These are phyloP conservation scores for Phaeosphaeriaceae sp. DNA, from an alignment of 2,329 filamentous ascomycete genomes.

Conservation along the genomic window DNA sequence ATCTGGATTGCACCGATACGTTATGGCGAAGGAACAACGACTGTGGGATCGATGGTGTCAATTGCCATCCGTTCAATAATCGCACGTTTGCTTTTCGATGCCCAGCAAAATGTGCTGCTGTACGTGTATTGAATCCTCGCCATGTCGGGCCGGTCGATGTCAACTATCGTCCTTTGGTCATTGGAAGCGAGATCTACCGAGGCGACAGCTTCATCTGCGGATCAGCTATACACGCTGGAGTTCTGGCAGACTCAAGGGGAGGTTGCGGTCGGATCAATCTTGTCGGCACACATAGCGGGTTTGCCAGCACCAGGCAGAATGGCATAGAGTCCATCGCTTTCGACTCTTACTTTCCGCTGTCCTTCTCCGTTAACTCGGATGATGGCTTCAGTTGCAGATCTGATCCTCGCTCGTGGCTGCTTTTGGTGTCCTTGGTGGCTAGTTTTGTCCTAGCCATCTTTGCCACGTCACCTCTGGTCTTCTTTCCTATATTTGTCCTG, in stretches of 20 bases:
- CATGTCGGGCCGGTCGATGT: conserved; percentile 73
- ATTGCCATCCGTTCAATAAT: conserved; percentile 77
- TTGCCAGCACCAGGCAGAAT: conserved; percentile 66
- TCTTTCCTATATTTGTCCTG: conserved; percentile 82
- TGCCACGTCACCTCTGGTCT: conserved; percentile 75
- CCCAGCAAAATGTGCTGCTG: conserved; percentile 71
- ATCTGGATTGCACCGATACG: conserved; percentile 71
- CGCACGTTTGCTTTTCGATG: conserved; percentile 76
- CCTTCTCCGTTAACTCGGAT: conserved; percentile 76
- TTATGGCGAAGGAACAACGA: conserved; percentile 74
- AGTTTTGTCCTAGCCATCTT: conserved; percentile 78
- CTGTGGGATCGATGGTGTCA: conserved; percentile 75
- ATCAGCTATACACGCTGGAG: conserved; percentile 82
- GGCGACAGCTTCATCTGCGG: conserved; percentile 89
- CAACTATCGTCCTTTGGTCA: conserved; percentile 62
- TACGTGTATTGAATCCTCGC: conserved; percentile 71
- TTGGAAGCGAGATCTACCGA: conserved; percentile 75
- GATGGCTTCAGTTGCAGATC: conserved; percentile 67
- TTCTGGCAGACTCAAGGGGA: conserved; percentile 71
- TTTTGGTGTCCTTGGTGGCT: conserved; percentile 79
- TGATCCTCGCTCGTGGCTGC: conserved; percentile 80
- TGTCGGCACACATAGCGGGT: conserved; percentile 71
- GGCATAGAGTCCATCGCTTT: conserved; percentile 81
- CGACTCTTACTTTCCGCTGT: conserved; percentile 85
- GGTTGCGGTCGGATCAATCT: conserved; percentile 82